Evolutionary conservation across 202 grass and related monocot species (phyloP), one percentile per base, ranked within the genome.

Genomic region (Setaria italica): DNA sequence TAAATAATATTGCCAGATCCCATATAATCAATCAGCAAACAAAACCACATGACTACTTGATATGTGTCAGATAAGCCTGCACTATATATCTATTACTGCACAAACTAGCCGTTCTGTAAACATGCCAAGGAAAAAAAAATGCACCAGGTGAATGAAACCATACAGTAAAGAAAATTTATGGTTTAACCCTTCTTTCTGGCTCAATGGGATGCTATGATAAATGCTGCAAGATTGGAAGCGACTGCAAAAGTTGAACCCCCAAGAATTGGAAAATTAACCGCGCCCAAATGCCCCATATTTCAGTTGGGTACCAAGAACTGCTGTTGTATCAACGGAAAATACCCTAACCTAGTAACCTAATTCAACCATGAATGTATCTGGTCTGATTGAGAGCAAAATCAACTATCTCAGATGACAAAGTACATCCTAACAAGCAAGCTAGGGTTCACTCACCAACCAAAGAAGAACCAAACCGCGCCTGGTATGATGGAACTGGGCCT

Each of bases 101-200:
- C 37, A 77, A 33, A 43, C 13, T 56, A 55, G 29, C 4, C 3
- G 2, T 29, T 56, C 21, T 2, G 39, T 14, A 84, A 56, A 10
- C 16, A 34, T 21, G 5, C 17, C 51, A 76, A 20, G 15, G 10
- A 12, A 12, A 41, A 43, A 41, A 43, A n/a, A 3, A 30, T 1
- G 16, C 6, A 70, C 79, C 64, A 55, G 32, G n/a, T 65, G 33
- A 74, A 86, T 43, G 20, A 80, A 85, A 42, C 56, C 46, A 20
- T 8, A 50, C 4, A 71, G 51, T 19, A 55, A 53, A 16, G 50
- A 53, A 53, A 59, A 25, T 0, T 15, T 59, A 67, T 29, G 49
- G 17, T 46, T n/a, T 59, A 9, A 39, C 37, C 11, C 43, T 63
- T 6, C 41, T 48, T 51, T 39, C 35, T 47, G 39, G 6, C 20